Base-by-base conservation (phyloP, 1,284 basidiomycete species). In the Porodaedalea pini region DNA sequence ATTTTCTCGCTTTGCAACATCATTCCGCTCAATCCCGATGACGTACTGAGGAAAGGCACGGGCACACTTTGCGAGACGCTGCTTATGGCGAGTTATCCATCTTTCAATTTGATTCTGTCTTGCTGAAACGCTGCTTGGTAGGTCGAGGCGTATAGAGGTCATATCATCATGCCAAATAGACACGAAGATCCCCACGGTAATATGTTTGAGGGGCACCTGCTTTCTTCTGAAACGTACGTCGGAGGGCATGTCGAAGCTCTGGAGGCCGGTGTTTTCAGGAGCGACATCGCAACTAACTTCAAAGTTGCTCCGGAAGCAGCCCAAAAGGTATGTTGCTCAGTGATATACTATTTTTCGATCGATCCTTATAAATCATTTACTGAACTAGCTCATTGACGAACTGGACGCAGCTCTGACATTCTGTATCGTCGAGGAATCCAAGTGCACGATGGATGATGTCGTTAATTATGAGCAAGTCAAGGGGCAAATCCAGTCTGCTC, bases 1-100 rank as follows among this genome's bases (percentile, higher is more conserved):
- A 94, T 99, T 67, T 99, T 99, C 77, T 99, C 96, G 25, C 78
- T 99, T 34, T 99, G 97, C 76, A 99, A 98, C 78, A 99, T 99
- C 71, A 99, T 99, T 66, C 97, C 97, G 15, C 82, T 99, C 57
- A 90, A 89, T 67, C 94, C 97, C 1, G 97, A 99, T 66, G 97
- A 99, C 65, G 97, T 99, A 3, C 72, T 99, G 65, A 81, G 97
- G 47, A 99, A 99, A 72, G 97, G 97, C 32, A 92, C 85, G 63
- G 97, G 97, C 19, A 99, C 97, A 0, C 78, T 99, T 17, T 99
- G 97, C 69, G 97, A 99, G 73, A 99, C 97, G 0, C 77, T 99
- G 54, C 81, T 99, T 57, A 99, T 99, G 97, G 97, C 98, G 62
- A 51, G 84, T 70, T 0, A 4, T 17, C 34, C 15, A 47, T 27